Conservation (phyloP, 2,329 filamentous ascomycete genomes). For the Aaosphaeria arxii region DNA sequence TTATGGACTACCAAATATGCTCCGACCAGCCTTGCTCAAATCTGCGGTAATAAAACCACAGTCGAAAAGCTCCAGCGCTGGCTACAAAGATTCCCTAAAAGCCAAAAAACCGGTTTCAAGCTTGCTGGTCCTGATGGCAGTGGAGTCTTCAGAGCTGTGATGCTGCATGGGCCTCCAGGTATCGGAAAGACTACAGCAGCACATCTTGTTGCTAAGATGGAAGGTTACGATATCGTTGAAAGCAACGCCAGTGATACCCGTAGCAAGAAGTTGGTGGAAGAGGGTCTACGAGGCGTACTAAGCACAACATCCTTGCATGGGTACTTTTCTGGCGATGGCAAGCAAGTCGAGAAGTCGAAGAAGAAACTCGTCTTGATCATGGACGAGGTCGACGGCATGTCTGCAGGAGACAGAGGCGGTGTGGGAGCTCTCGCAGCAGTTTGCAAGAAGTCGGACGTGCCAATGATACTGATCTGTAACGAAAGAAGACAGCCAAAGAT, state of each 20-base stretch:
- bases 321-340: conserved; percentile 82
- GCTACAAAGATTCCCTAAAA: conserved; percentile 78
- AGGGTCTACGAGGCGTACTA: conserved; percentile 81
- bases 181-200: conserved; percentile 98
- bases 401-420: conserved; percentile 90
- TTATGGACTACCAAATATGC: conserved; percentile 97
- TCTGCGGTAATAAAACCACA: conserved; percentile 88
- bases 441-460: conserved; percentile 91
- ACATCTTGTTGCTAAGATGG: conserved; percentile 87
- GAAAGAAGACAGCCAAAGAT: conserved; percentile 91
- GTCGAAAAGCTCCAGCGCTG: conserved; percentile 89
- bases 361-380: conserved; percentile 96
- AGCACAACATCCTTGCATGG: conserved; percentile 91
- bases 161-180: conserved; percentile 90
- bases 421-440: conserved; percentile 91
- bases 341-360: conserved; percentile 74
- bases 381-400: conserved; percentile 99
- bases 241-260: conserved; percentile 93
- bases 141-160: conserved; percentile 81
- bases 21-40: conserved; percentile 77
- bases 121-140: conserved; percentile 79
- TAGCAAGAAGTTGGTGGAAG: conserved; percentile 94
- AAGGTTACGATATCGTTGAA: conserved; percentile 91
- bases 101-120: conserved; percentile 77
- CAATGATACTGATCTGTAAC: conserved; percentile 97